Percentiles rank a stretch among this genome's conserved stretches.
phyloP scores from a whole-genome alignment of 169 alveolate genomes.

The Eimeria necatrix region DNA sequence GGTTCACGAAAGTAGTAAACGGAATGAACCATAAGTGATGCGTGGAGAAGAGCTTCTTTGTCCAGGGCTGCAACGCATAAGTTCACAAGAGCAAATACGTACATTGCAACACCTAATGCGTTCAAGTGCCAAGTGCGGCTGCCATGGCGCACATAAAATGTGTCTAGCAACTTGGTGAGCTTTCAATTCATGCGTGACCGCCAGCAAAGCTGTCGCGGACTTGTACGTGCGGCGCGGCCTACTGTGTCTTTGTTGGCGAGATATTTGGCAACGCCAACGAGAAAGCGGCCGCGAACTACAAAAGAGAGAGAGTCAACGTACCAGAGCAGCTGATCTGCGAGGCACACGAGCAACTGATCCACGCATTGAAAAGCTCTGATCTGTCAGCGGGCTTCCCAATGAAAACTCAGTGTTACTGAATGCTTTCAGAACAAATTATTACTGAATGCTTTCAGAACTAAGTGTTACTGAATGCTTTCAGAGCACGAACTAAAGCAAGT shows the following conservation, averaged over 20 bases:
- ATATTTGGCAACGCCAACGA: slow-evolving; percentile 49
- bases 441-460: too few species aligned
- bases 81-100: not conserved
- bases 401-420: too few species aligned
- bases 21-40: slow-evolving; percentile 58
- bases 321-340: slow-evolving; percentile 61
- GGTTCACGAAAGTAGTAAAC: slow-evolving; percentile 29
- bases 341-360: not conserved
- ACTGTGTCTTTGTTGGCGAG: slow-evolving; percentile 27
- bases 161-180: not conserved
- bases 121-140: too few species aligned
- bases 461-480: too few species aligned
- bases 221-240: not conserved
- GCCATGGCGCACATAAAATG: not conserved
- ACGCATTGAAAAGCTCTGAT: not conserved
- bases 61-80: slow-evolving; percentile 67
- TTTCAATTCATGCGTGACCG: not conserved
- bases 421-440: too few species aligned
- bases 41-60: slow-evolving; percentile 45
- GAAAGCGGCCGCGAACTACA: slow-evolving; percentile 43
- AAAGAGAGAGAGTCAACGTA: slow-evolving; percentile 28
- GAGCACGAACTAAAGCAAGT: too few species aligned
- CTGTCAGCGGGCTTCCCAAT: too few species aligned
- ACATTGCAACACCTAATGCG: too few species aligned
- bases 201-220: not conserved